phyloP scores from a whole-genome alignment of 805 yeast genomes.

The Cyberlindnera maclurae region DNA sequence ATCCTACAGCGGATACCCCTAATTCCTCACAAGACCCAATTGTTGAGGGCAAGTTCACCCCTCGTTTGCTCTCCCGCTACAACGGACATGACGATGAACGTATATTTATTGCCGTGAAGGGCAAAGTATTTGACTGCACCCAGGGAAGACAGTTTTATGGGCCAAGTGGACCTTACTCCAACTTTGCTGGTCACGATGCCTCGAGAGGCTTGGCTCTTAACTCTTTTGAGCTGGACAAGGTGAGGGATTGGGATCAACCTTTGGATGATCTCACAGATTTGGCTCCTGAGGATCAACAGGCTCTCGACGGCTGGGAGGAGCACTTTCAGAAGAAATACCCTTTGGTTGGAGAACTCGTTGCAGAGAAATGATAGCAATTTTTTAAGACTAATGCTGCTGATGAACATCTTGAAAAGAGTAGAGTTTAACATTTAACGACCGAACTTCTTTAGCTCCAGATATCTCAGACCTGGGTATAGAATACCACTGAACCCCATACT shows the following conservation, averaged over 20 bases:
- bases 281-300: constrained; percentile 48
- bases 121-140: constrained; percentile 79
- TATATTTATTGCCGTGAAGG: constrained; percentile 81
- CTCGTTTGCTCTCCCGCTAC: constrained; percentile 60
- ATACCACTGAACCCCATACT: constrained; percentile 64
- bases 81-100: constrained; percentile 77
- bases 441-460: constrained; percentile 51
- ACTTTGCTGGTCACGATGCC: constrained; percentile 95
- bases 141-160: constrained; percentile 83
- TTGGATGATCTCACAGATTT: constrained; percentile 67
- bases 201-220: constrained; percentile 86
- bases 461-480: constrained; percentile 59
- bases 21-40: constrained; percentile 27
- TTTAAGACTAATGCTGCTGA: background rate
- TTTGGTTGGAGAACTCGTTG: constrained; percentile 63
- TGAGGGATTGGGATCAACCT: constrained; percentile 68
- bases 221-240: constrained; percentile 64
- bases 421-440: constrained; percentile 30
- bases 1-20: constrained; percentile 13
- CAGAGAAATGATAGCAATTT: constrained; percentile 20
- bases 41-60: constrained; percentile 55
- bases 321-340: constrained; percentile 80
- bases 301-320: constrained; percentile 78
- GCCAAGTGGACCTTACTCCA: constrained; percentile 91
- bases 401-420: background rate